A percentile compares a stretch with the other conserved stretches of the same genome.
phyloP scores from a whole-genome alignment of 129 eudicot species.

The Ambrosia artemisiifolia region DNA sequence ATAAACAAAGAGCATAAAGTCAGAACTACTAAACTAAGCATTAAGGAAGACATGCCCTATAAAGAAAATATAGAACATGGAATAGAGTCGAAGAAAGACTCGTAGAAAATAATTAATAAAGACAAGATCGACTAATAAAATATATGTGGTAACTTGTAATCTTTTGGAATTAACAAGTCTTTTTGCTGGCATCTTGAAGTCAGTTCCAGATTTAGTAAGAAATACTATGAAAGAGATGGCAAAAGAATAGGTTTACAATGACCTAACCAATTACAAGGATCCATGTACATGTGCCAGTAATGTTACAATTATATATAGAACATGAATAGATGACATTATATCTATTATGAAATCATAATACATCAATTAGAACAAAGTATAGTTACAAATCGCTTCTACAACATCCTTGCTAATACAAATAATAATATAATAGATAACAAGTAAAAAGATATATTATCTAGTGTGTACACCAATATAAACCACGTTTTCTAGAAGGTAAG shows the following conservation, averaged over 20 bases:
- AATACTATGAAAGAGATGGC: not conserved
- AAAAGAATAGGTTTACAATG: constrained; percentile 5
- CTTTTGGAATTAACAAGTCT: not conserved
- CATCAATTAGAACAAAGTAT: not conserved
- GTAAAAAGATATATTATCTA: not conserved
- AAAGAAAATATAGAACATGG: constrained; percentile 10
- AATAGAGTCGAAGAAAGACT: not conserved
- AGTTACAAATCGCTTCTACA: not conserved
- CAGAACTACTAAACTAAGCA: not conserved
- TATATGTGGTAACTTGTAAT: not conserved
- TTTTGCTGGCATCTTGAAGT: not conserved
- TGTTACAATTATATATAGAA: constrained; percentile 3
- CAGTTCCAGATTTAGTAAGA: not conserved
- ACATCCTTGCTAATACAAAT: not conserved
- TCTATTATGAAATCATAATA: not conserved
- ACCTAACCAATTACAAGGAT: constrained; percentile 9
- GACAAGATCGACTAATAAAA: not conserved
- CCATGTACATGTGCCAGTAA: not conserved
- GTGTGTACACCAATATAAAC: not conserved
- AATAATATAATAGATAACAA: not conserved
- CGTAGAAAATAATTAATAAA: not conserved
- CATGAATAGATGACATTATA: not conserved
- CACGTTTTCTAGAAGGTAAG: not conserved
- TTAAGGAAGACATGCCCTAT: constrained; percentile 7
- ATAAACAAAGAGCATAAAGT: constrained; percentile 3